Evolutionary conservation across 306 rosid genomes (phyloP), one percentile per base, ranked within the genome.

Genomic region (Arachis stenosperma): DNA sequence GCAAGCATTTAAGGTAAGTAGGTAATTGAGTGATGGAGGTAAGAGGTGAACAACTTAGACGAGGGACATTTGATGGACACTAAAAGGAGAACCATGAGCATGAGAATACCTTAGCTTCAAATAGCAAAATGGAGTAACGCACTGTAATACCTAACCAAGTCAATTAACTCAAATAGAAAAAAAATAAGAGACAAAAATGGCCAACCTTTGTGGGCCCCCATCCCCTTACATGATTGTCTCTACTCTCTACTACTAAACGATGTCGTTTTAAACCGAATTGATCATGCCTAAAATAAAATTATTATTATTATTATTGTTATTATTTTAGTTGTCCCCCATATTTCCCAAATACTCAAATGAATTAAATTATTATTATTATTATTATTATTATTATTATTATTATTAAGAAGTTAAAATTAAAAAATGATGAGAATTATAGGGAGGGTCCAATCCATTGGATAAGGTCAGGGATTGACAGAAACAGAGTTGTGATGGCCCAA

Each of bases 201-300:
- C 13, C 68, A 50, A 42, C 75, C 73, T 71, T 53, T 73, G 75
- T 73, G 83, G 79, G 83, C 44, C 79, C 79, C 79, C 83, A 51
- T 6, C 3, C 2, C 13, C 65, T 69, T 30, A 50, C 55, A 47
- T 7, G 36, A 55, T 5, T 56, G 60, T 75, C 54, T 71, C 57
- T 7, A 2, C 59, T 75, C 13, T 10, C 6, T 5, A 46, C 78
- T 37, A 11, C 8, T 5, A 75, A 75, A 54, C 71, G 27, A 36
- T 9, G 41, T 3, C 77, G 51, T 61, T 46, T 43, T 47, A 15
- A 51, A 51, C 4, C 6, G 57, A 52, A 6, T 29, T 44, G 40
- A 44, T 47, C 37, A 33, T 33, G 37, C 3, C 37, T 33, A 33
- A 33, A 33, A 33, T 33, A 33, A 33, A 33, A 33, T 33, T 2